phyloP scores from a whole-genome alignment of 2,329 filamentous ascomycete species.

The Volutella citrinella region DNA sequence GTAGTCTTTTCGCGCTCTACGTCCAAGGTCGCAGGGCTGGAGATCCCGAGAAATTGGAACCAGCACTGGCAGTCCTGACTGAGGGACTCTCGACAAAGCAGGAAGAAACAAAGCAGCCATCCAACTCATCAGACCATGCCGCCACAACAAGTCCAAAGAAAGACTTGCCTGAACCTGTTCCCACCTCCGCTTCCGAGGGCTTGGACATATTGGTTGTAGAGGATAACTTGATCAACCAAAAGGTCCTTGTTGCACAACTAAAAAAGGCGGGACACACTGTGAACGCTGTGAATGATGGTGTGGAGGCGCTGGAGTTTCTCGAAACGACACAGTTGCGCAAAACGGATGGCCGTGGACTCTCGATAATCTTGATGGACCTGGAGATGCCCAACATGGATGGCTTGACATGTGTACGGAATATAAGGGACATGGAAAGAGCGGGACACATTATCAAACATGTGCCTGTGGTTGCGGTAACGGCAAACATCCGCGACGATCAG shows the following conservation, averaged over 20 bases:
- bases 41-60: constrained; percentile 14
- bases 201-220: constrained; percentile 62
- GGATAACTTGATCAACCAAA: constrained; percentile 67
- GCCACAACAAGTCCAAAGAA: not conserved
- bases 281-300: constrained; percentile 60
- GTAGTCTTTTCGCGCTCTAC: constrained; percentile 63
- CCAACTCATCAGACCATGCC: not conserved
- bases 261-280: constrained; percentile 57
- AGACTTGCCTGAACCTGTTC: too few species aligned
- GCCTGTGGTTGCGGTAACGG: constrained; percentile 46
- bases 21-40: constrained; percentile 50
- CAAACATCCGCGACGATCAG: constrained; percentile 48
- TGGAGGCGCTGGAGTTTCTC: constrained; percentile 49
- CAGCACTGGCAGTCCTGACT: not conserved
- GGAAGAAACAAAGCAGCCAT: not conserved
- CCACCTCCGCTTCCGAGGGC: constrained; percentile 20
- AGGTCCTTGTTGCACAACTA: constrained; percentile 63
- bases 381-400: constrained; percentile 51
- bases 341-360: constrained; percentile 26
- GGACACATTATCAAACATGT: constrained; percentile 32
- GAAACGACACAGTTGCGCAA: constrained; percentile 29
- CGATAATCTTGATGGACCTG: constrained; percentile 44
- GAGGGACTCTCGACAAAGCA: not conserved
- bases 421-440: constrained; percentile 35
- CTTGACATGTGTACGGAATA: constrained; percentile 38